Conservation (phyloP, 345 rosid species). For the Eucalyptus tenuipes region DNA sequence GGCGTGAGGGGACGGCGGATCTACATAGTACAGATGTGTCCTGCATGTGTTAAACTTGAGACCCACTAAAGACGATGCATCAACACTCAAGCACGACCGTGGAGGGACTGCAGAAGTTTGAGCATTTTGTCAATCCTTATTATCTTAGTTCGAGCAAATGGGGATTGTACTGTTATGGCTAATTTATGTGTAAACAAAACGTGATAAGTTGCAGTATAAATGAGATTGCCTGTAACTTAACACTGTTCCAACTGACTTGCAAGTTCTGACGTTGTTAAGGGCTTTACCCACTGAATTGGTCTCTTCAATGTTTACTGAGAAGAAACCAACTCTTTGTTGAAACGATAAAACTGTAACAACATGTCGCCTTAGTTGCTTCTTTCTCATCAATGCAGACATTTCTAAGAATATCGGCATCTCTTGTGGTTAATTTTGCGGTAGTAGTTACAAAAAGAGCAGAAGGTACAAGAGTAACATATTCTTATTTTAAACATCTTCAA, state of each 20-base stretch:
- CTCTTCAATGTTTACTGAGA: not conserved
- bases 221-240: not conserved
- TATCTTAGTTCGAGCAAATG: not conserved
- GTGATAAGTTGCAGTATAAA: not conserved
- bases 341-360: not conserved
- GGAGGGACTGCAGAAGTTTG: not conserved
- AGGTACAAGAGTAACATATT: not conserved
- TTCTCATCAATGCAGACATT: not conserved
- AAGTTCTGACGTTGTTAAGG: not conserved
- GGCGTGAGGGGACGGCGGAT: not conserved
- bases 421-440: not conserved
- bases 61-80: not conserved
- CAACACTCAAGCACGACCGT: not conserved
- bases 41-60: not conserved
- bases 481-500: not conserved
- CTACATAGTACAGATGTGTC: not conserved
- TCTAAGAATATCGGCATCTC: not conserved
- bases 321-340: not conserved
- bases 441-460: not conserved
- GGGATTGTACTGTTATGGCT: not conserved
- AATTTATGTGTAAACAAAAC: not conserved
- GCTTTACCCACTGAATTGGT: not conserved
- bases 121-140: not conserved
- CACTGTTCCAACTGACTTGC: not conserved
- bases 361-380: not conserved